Percentiles rank a stretch among this genome's conserved stretches.
Evolutionary conservation across 148 eudicot genomes (phyloP).

Genomic region (Fallopia convolvulus): DNA sequence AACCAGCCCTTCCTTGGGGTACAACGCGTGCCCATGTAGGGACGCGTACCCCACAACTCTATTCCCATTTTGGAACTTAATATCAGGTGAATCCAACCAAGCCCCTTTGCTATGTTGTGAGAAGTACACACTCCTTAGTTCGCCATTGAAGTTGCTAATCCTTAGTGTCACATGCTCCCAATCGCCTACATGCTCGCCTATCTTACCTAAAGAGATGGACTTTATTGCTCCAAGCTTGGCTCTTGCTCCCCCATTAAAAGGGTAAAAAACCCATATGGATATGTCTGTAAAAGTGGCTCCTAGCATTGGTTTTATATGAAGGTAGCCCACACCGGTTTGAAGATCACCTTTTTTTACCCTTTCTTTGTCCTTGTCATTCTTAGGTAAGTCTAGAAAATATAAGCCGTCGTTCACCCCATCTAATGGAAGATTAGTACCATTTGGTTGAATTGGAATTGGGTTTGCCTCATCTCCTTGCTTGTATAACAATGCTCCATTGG

Average conservation of each 20-base stretch:
- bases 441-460: slow-evolving; percentile 21
- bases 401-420: slow-evolving; percentile 29
- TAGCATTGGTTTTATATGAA: slow-evolving; percentile 33
- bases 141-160: slow-evolving; percentile 34
- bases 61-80: slow-evolving; percentile 25
- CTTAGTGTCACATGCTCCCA: slow-evolving; percentile 42
- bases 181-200: slow-evolving; percentile 37
- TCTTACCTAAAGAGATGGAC: slow-evolving; percentile 22
- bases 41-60: slow-evolving; percentile 26
- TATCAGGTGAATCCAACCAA: slow-evolving; percentile 27
- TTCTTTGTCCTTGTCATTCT: slow-evolving; percentile 8
- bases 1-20: slow-evolving; percentile 23
- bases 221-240: slow-evolving; percentile 24
- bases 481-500: slow-evolving; percentile 29
- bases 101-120: slow-evolving; percentile 34
- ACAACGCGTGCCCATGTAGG: slow-evolving; percentile 33
- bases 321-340: slow-evolving; percentile 15
- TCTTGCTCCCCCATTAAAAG: slow-evolving; percentile 29
- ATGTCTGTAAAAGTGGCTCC: slow-evolving; percentile 35
- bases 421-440: slow-evolving; percentile 34
- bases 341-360: slow-evolving; percentile 25
- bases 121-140: slow-evolving; percentile 22
- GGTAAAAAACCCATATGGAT: slow-evolving; percentile 33
- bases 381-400: slow-evolving; percentile 37
- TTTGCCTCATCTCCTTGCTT: slow-evolving; percentile 27